Base-by-base conservation (phyloP, 768 basidiomycete genomes). In the Lactarius psammicola region DNA sequence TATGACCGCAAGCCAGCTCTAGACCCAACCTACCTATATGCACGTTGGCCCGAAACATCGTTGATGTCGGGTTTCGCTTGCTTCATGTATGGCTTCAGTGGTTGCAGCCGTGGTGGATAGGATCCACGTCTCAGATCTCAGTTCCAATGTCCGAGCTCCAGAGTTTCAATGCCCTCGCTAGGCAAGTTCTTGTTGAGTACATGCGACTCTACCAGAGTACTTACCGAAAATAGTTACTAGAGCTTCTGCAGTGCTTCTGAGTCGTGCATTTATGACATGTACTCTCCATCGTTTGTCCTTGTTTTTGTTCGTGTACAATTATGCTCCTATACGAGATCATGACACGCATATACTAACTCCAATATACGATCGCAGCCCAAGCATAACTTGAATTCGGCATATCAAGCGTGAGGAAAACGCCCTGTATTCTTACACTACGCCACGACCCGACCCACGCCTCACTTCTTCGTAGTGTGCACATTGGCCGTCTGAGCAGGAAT, bases 171-270 rank as follows among this genome's bases (percentile, higher is more conserved):
- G 5, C 46, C 46, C 10, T 49, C 10, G 46, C 42, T 23, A 10
- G 9, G 44, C 46, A 49, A 23, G n/a, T 46, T 46, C n/a, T n/a
- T 46, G 44, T 3, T n/a, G 20, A n/a, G 44, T 46, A 23, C n/a
- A 4, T 46, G n/a, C 9, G 44, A 46, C 44, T 78, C 7, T 46
- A 64, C 11, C 68, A 63, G 3, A 68, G 73, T 53, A 70, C 69
- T n/a, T n/a, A n/a, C n/a, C n/a, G n/a, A n/a, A n/a, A n/a, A n/a
- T n/a, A n/a, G n/a, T n/a, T n/a, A n/a, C n/a, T n/a, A n/a, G n/a
- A n/a, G n/a, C n/a, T n/a, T n/a, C n/a, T n/a, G n/a, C n/a, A n/a
- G n/a, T n/a, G n/a, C n/a, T n/a, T n/a, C n/a, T n/a, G n/a, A n/a
- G n/a, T 33, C 10, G 17, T 23, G 38, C 34, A 34, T 60, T 55